These are phyloP conservation scores for Fusarium avenaceum DNA, from an alignment of 2,329 filamentous ascomycete species.

Conservation along the genomic window DNA sequence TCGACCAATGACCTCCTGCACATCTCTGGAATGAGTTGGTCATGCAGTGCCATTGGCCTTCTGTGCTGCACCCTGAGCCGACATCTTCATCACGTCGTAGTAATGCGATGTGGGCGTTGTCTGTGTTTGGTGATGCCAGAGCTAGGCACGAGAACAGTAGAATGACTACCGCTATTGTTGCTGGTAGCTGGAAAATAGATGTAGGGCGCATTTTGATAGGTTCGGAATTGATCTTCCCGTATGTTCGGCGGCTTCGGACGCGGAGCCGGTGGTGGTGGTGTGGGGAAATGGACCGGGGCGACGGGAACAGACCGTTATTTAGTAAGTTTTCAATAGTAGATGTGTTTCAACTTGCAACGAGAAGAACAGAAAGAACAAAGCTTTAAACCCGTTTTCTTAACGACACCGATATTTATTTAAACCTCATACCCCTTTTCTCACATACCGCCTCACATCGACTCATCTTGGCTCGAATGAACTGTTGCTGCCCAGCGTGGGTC, in stretches of 20 bases:
- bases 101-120: constrained; percentile 7
- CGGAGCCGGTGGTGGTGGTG: constrained; percentile 20
- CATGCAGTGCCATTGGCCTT: constrained; percentile 70
- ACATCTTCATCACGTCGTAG: constrained; percentile 48
- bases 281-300: constrained; percentile 23
- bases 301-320: not conserved
- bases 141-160: constrained; percentile 29
- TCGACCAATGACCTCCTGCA: constrained; percentile 62
- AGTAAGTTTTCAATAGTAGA: not conserved
- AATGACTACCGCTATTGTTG: constrained; percentile 8
- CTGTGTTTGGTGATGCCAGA: constrained; percentile 14
- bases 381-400: not conserved
- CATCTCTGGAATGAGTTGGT: constrained; percentile 64
- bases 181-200: constrained; percentile 7
- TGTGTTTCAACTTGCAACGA: constrained; percentile 1
- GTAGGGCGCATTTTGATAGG: constrained; percentile 26
- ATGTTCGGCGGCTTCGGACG: constrained; percentile 26
- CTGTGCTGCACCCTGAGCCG: constrained; percentile 59
- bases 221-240: constrained; percentile 7
- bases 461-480: constrained; percentile 36
- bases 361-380: constrained; percentile 5
- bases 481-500: constrained; percentile 49
- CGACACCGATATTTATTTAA: constrained; percentile 20
- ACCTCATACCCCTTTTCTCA: not conserved
- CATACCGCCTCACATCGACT: constrained; percentile 35